A percentile compares a stretch with the other conserved stretches of the same genome.
phyloP scores from a whole-genome alignment of 441 rosid genomes.

The Eutrema salsugineum region DNA sequence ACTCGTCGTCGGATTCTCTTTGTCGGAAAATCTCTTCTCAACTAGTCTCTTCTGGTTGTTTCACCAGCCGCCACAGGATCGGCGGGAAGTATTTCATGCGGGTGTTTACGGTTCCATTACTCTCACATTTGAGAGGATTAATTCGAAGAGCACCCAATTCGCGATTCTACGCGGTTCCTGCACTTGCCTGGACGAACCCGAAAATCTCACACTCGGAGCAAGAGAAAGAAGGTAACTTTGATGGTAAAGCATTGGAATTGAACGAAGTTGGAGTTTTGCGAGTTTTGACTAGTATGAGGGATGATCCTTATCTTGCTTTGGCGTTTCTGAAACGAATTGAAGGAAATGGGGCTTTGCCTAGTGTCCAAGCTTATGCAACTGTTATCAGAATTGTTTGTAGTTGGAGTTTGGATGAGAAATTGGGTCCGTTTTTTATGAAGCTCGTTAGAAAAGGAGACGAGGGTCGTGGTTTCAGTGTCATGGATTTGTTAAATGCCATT shows the following conservation, averaged over 20 bases:
- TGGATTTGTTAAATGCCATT: constrained; percentile 41
- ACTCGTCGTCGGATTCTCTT: background rate
- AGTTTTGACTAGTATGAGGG: constrained; percentile 20
- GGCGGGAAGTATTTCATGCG: constrained; percentile 20
- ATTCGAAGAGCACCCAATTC: background rate
- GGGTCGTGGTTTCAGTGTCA: constrained; percentile 32
- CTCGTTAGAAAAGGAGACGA: constrained; percentile 30
- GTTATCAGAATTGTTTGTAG: constrained; percentile 46
- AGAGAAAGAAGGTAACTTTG: constrained; percentile 16
- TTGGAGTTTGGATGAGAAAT: constrained; percentile 38
- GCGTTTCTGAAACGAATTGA: constrained; percentile 39
- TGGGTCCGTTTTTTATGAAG: constrained; percentile 38
- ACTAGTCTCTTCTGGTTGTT: background rate
- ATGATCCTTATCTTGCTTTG: constrained; percentile 38
- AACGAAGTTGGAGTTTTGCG: constrained; percentile 29
- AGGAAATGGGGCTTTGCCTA: constrained; percentile 41
- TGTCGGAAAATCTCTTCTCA: background rate
- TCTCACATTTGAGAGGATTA: constrained; percentile 24
- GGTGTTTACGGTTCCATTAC: constrained; percentile 13
- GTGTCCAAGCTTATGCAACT: constrained; percentile 45
- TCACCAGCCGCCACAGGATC: background rate
- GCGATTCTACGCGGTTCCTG: constrained; percentile 21
- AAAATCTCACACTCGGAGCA: constrained; percentile 21
- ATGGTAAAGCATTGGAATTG: constrained; percentile 9
- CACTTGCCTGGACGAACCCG: constrained; percentile 20